These are phyloP conservation scores for Eucalyptus curtisii DNA, from an alignment of 345 rosid species.

Conservation along the genomic window DNA sequence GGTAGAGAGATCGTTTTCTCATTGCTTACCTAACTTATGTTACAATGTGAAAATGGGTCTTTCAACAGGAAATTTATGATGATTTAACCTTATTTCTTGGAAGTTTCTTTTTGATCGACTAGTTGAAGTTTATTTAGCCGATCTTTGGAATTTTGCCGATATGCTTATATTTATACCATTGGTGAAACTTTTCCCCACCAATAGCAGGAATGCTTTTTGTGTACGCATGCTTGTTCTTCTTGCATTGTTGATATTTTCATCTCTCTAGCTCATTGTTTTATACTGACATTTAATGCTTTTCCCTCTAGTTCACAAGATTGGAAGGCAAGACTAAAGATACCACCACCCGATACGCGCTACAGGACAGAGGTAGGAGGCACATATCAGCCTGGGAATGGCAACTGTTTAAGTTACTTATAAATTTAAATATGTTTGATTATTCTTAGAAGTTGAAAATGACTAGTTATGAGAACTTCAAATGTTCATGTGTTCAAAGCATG, in stretches of 20 bases:
- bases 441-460: not conserved
- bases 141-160: not conserved
- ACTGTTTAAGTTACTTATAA: not conserved
- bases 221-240: not conserved
- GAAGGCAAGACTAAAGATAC: conserved; percentile 70
- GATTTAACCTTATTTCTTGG: not conserved
- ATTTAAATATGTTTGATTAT: not conserved
- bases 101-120: not conserved
- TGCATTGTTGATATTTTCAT: not conserved
- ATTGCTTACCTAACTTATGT: not conserved
- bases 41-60: not conserved
- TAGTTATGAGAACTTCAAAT: not conserved
- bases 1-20: not conserved
- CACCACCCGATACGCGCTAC: conserved; percentile 72
- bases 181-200: not conserved
- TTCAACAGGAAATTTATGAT: not conserved
- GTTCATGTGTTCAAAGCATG: not conserved
- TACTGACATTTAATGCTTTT: not conserved
- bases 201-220: not conserved
- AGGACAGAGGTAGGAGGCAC: conserved; percentile 64
- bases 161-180: not conserved
- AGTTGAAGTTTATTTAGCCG: not conserved
- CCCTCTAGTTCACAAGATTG: conserved; percentile 64
- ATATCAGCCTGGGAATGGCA: not conserved
- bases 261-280: not conserved